phyloP scores from a whole-genome alignment of 1,139 yeast species.

The Geotrichum fermentans region DNA sequence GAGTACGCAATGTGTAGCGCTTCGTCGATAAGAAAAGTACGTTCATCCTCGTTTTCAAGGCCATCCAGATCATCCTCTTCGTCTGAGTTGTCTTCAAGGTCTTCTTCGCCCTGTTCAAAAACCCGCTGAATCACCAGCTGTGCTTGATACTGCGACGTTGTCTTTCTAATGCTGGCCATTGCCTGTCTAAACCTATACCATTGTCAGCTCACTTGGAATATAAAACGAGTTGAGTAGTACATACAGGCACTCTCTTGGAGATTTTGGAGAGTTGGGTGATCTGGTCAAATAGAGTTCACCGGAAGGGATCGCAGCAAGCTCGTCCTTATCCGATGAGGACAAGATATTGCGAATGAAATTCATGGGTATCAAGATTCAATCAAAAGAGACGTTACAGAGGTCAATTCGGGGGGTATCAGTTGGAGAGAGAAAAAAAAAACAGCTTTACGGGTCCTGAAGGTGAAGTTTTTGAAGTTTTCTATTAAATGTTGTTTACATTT shows the following conservation, averaged over 20 bases:
- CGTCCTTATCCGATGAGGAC: slow-evolving; percentile 59
- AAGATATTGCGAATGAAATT: slow-evolving; percentile 71
- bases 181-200: slow-evolving; percentile 44
- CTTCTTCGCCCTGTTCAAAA: slow-evolving; percentile 61
- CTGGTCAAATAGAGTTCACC: slow-evolving; percentile 80
- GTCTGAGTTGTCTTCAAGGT: slow-evolving; percentile 46
- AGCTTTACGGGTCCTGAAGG: not conserved
- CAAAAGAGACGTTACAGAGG: not conserved
- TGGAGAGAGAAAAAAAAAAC: not conserved
- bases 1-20: slow-evolving; percentile 50
- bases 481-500: not conserved
- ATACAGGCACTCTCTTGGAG: slow-evolving; percentile 46
- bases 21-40: slow-evolving; percentile 63
- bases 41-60: slow-evolving; percentile 50
- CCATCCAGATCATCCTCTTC: slow-evolving; percentile 49
- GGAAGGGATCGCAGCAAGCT: slow-evolving; percentile 65
- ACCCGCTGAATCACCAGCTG: slow-evolving; percentile 70
- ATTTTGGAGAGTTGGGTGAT: slow-evolving; percentile 19
- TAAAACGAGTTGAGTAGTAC: no score
- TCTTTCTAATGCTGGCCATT: slow-evolving; percentile 62
- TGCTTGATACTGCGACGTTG: slow-evolving; percentile 60
- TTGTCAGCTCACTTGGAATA: not conserved
- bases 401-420: not conserved
- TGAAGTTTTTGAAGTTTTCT: not conserved
- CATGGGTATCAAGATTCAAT: slow-evolving; percentile 42